phyloP scores from a whole-genome alignment of 805 yeast species.

The Pachysolen tannophilus region DNA sequence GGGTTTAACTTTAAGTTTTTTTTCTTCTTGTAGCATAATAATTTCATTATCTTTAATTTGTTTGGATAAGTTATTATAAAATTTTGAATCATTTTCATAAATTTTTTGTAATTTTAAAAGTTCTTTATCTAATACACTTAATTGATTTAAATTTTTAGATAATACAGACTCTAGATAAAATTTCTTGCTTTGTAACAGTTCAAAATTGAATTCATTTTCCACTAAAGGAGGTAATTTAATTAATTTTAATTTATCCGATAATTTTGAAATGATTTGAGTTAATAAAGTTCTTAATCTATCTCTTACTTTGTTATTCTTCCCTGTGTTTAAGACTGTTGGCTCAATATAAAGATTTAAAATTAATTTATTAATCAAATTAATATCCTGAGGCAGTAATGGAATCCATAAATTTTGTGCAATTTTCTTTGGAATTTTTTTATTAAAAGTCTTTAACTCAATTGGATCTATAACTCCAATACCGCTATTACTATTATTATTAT shows the following conservation, averaged over 20 bases:
- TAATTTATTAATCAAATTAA: not conserved
- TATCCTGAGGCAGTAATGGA: not conserved
- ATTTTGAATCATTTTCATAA: constrained; percentile 3
- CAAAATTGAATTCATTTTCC: constrained; percentile 1
- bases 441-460: constrained; percentile 2
- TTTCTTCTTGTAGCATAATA: not conserved
- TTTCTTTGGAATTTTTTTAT: constrained; percentile 2
- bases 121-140: constrained; percentile 5
- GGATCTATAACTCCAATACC: too few species aligned
- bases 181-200: constrained; percentile 1
- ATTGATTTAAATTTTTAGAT: constrained; percentile 8
- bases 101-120: constrained; percentile 3
- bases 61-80: constrained; percentile 2
- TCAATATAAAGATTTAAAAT: constrained; percentile 5
- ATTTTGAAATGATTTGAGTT: constrained; percentile 2
- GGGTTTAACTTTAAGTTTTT: not conserved
- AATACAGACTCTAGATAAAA: constrained; percentile 7
- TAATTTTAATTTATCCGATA: not conserved
- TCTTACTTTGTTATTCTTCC: constrained; percentile 5
- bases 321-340: constrained; percentile 4
- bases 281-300: constrained; percentile 5
- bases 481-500: too few species aligned
- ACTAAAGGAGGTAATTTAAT: constrained; percentile 4
- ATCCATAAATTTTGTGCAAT: constrained; percentile 7
- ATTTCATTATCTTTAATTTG: constrained; percentile 1